Conservation (phyloP, 2,329 filamentous ascomycete species). For the Dothideomycetes sp. region DNA sequence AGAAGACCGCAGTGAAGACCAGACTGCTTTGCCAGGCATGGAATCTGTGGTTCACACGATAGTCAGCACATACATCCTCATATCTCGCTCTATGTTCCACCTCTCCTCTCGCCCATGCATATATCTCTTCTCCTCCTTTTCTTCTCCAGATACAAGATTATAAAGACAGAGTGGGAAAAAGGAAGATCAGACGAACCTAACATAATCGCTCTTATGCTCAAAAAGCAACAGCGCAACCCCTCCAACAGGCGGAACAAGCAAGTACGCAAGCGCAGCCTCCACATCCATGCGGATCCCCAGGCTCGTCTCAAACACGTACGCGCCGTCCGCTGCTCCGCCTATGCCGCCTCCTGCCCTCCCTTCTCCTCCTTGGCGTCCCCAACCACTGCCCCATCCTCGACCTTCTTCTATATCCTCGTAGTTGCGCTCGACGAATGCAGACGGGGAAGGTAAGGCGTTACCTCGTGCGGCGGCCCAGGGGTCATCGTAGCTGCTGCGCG, state of each 20-base stretch:
- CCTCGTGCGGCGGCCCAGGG: conserved; percentile 28
- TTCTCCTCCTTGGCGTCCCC: conserved; percentile 24
- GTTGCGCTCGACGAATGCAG: conserved; percentile 18
- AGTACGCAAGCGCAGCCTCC: conserved; percentile 82
- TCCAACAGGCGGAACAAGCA: conserved; percentile 74
- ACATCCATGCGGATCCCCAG: conserved; percentile 77
- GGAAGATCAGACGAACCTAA: conserved; percentile 51
- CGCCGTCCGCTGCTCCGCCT: too few relatives aligned
- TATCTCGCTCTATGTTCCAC: background rate
- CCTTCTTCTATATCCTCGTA: conserved; percentile 20
- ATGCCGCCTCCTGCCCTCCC: conserved; percentile 41
- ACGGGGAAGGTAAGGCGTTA: conserved; percentile 28
- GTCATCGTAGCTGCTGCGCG: conserved; percentile 20
- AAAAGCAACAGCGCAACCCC: conserved; percentile 73
- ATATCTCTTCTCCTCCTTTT: too few relatives aligned
- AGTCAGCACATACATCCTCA: background rate
- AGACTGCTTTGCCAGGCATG: conserved; percentile 73
- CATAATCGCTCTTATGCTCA: conserved; percentile 94
- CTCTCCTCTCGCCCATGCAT: background rate
- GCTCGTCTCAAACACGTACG: conserved; percentile 69
- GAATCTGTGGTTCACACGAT: conserved; percentile 47
- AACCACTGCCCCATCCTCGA: conserved; percentile 15
- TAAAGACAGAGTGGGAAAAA: background rate
- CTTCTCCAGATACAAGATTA: too few relatives aligned
- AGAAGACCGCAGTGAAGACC: conserved; percentile 36